Evolutionary conservation across 495 filamentous ascomycete species (phyloP), one percentile per base, ranked within the genome.

Genomic region (Aspergillus sparsus): DNA sequence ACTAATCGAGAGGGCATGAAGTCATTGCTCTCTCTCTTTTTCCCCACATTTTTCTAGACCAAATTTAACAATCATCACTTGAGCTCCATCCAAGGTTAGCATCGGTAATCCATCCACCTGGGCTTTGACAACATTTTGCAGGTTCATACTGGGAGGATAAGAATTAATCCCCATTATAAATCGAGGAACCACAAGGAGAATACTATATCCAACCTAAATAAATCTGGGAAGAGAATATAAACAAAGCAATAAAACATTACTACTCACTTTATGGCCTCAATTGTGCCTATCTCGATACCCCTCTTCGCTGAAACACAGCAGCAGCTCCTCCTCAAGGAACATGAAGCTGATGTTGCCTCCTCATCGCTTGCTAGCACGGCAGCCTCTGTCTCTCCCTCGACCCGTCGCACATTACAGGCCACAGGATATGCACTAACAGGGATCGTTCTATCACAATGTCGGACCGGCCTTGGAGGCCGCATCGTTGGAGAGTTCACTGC

Each of bases 391-490:
- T 83, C 86, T 32, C 80, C 81, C 21, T 81, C 87, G 52, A 87
- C 90, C 13, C 90, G 94, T 13, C 74, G 83, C 0, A 80, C 85
- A 0, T 86, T 98, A 21, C 85, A 92, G 71, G 87, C 90, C 53
- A 91, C 92, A 4, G 94, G 94, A 41, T 82, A 96, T 63, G 94
- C 95, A 2, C 77, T 98, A 35, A 88, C 88, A 0, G 96, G 95
- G 62, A 81, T 98, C 3, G 66, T 82, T 16, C 74, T 96, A 11
- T 71, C 80, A n/a, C 85, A 88, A 51, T 90, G 90, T 71, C 88
- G 93, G n/a, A 98, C 94, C 0, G 95, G 94, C 0, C 75, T 97
- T 8, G 95, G 93, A 18, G 95, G 94, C 1, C 88, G 91, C 39
- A 89, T 89, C 0, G 86, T 98, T 3, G 74, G 96, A 15, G 92